Evolutionary conservation across 805 yeast genomes (phyloP).

Genomic region (Ogataea glucozyma): DNA sequence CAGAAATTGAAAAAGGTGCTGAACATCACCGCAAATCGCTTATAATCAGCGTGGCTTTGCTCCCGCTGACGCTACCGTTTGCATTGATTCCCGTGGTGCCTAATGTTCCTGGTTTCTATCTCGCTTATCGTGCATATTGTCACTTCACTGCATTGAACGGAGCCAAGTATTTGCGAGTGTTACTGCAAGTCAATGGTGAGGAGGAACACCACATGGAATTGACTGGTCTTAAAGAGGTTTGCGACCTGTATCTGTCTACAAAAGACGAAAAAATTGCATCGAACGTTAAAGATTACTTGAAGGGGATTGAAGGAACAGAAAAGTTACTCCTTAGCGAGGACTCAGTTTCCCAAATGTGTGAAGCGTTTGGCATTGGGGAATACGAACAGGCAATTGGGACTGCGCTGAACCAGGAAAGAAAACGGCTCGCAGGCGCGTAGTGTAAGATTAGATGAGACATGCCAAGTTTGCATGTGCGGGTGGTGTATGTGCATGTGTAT

Average conservation of each 20-base stretch:
- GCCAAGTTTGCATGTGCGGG: too few relatives aligned
- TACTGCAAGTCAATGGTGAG: conserved; percentile 43
- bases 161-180: conserved; percentile 60
- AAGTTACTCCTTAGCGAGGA: conserved; percentile 45
- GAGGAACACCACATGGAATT: conserved; percentile 37
- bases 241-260: conserved; percentile 31
- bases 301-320: conserved; percentile 30
- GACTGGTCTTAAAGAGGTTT: conserved; percentile 34
- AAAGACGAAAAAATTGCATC: conserved; percentile 19
- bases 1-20: conserved; percentile 46
- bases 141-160: conserved; percentile 79
- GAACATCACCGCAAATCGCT: conserved; percentile 58
- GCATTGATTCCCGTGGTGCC: conserved; percentile 85
- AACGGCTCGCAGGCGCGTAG: conserved; percentile 6
- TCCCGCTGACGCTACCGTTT: conserved; percentile 81
- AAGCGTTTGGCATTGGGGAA: conserved; percentile 46
- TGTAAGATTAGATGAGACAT: background rate
- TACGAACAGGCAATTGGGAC: conserved; percentile 45
- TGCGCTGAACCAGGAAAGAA: conserved; percentile 57
- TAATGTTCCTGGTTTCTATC: conserved; percentile 87
- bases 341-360: conserved; percentile 46
- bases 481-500: too few relatives aligned
- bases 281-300: conserved; percentile 23
- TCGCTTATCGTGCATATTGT: conserved; percentile 80
- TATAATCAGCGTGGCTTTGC: conserved; percentile 50